Evolutionary conservation across 1,284 basidiomycete genomes (phyloP).

Genomic region (Boletus mariae): DNA sequence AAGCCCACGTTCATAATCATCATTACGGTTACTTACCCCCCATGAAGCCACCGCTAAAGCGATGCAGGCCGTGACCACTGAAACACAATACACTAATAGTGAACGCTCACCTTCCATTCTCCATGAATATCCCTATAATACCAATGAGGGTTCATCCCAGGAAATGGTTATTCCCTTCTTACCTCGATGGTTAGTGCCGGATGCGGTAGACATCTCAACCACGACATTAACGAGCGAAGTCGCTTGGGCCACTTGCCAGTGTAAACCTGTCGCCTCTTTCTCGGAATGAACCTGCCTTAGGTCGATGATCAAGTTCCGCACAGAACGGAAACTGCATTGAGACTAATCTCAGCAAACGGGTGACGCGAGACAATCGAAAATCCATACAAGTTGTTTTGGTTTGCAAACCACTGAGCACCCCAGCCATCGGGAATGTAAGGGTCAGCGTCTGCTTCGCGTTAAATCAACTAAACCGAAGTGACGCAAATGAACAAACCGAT

Average conservation of each 20-base stretch:
- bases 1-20: background rate
- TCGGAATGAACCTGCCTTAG: conserved; percentile 47
- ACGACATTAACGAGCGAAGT: conserved; percentile 62
- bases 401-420: conserved; percentile 41
- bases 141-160: background rate
- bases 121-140: conserved; percentile 44
- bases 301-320: conserved; percentile 49
- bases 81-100: conserved; percentile 27
- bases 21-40: conserved; percentile 33
- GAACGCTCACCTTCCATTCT: conserved; percentile 55
- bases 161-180: background rate
- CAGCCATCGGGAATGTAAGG: conserved; percentile 41
- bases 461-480: conserved; percentile 2
- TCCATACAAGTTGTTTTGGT: conserved; percentile 49
- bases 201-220: conserved; percentile 45
- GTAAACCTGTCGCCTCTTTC: conserved; percentile 56
- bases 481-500: conserved; percentile 38
- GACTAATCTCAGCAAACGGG: background rate
- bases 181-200: conserved; percentile 46
- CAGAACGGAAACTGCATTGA: conserved; percentile 37
- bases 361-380: background rate
- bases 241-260: conserved; percentile 78
- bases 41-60: conserved; percentile 52
- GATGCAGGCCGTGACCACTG: background rate
- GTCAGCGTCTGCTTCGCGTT: conserved; percentile 37